Base-by-base conservation (phyloP, 148 eudicot species). In the Spergularia bocconei region DNA sequence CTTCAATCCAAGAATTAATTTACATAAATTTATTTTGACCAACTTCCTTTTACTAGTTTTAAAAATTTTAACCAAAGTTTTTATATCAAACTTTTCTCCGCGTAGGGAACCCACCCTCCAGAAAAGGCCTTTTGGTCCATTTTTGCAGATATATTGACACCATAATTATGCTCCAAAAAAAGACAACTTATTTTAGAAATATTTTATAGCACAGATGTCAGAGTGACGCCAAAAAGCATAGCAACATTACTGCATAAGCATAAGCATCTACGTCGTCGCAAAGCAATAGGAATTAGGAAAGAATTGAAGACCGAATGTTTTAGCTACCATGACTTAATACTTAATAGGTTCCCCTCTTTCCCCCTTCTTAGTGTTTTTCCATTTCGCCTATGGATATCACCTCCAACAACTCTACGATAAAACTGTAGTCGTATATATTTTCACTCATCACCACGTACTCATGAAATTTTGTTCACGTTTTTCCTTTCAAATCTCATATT, bases 291-390 rank as follows among this genome's bases (percentile, higher is more conserved):
- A 29, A 0, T 44, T 44, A 71, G 16, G 25, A 20, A 29, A 70
- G 38, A 54, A 33, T 52, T 77, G 25, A 70, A 63, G 80, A 71
- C 75, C 80, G 75, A 78, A 78, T 78, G 61, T 63, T 15, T 67
- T 69, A 16, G 2, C 5, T 67, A 17, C 33, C 16, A 11, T 67
- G 54, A 62, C 66, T 41, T 14, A n/a, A n/a, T n/a, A n/a, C n/a
- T n/a, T n/a, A n/a, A n/a, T n/a, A n/a, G n/a, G n/a, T n/a, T n/a
- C n/a, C n/a, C n/a, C n/a, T n/a, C n/a, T n/a, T n/a, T n/a, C n/a
- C n/a, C n/a, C n/a, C n/a, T n/a, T n/a, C n/a, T n/a, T n/a, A n/a
- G n/a, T n/a, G n/a, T n/a, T n/a, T n/a, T n/a, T n/a, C n/a, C n/a
- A n/a, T n/a, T n/a, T n/a, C n/a, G n/a, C n/a, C n/a, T n/a, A 29